A percentile compares a stretch with the other conserved stretches of the same genome.
phyloP scores from a whole-genome alignment of 2,329 filamentous ascomycete species.

The Curvularia sp. region DNA sequence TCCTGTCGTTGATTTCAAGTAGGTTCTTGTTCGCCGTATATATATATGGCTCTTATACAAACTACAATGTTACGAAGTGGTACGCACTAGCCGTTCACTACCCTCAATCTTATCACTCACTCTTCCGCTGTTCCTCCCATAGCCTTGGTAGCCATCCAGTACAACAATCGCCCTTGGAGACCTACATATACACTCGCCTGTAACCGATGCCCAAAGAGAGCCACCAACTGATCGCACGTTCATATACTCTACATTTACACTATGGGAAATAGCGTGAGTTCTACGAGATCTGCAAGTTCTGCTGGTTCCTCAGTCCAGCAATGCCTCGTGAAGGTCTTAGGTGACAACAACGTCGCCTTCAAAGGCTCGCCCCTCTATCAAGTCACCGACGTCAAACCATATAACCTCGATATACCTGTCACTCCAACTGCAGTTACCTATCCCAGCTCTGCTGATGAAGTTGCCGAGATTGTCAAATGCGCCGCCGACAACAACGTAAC shows the following conservation, averaged over 20 bases:
- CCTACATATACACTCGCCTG: neutral
- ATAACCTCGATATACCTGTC: conserved; percentile 46
- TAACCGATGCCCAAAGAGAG: neutral
- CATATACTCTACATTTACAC: neutral
- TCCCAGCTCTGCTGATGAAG: conserved; percentile 60
- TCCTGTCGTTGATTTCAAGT: neutral
- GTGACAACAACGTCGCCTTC: conserved; percentile 34
- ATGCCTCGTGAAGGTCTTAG: conserved; percentile 41
- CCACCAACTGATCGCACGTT: neutral
- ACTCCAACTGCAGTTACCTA: conserved; percentile 65
- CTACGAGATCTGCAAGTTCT: neutral
- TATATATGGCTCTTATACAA: no score
- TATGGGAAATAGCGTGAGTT: conserved; percentile 41
- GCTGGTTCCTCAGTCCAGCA: conserved; percentile 37
- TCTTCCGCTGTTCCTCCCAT: neutral
- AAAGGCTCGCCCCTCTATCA: conserved; percentile 39
- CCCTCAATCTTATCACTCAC: neutral
- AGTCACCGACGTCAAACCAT: conserved; percentile 45
- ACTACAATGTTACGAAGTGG: neutral
- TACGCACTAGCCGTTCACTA: neutral
- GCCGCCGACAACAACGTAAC: conserved; percentile 60
- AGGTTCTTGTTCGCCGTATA: neutral
- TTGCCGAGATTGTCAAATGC: conserved; percentile 66
- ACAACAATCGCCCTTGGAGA: neutral
- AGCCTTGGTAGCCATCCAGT: neutral